Base-by-base conservation (phyloP, 192 early-diverging fungal genomes). In the Cladochytrium replicatum region DNA sequence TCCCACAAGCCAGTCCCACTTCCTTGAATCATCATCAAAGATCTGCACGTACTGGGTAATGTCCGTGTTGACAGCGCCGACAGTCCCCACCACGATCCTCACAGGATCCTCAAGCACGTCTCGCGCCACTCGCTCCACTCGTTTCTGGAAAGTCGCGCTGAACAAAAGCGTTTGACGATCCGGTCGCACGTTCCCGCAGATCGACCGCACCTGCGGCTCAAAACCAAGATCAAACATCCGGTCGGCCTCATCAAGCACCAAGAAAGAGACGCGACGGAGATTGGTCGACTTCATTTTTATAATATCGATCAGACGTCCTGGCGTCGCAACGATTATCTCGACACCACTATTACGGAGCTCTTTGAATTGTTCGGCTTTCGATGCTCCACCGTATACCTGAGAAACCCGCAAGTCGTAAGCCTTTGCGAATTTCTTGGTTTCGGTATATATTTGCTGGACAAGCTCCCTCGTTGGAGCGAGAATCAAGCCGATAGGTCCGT, bases 261-360 rank as follows among this genome's bases (percentile, higher is more conserved):
- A 44, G 42, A 54, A 74, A 23, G 74, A 69, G 51, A 87, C 86
- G 15, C 87, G 67, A 32, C 66, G 62, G 11, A 92, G 74, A 48
- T 84, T 85, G 6, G 84, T 86, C 3, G 87, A 87, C 53, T 89
- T 89, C 71, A 88, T 89, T 56, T 85, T 84, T 29, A 92, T 68
- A 66, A 92, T 72, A 48, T 92, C 89, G 61, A 92, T 89, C 43
- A 92, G 61, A 29, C 89, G 68, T 24, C 89, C 89, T 1, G 89
- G 89, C 0, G 89, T 89, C 2, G 83, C 84, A 0, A 92, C 81
- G 11, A 92, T 46, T 43, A 92, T 86, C 42, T 89, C 87, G 21
- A 80, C 66, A 2, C 66, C 64, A 8, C 84, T 82, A 3, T 63
- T 57, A 8, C 83, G 75, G 3, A 92, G 64, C 19, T 83, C 80